Evolutionary conservation across 1,284 basidiomycete genomes (phyloP), one percentile per base, ranked within the genome.

Genomic region (Termitomyces sp.): DNA sequence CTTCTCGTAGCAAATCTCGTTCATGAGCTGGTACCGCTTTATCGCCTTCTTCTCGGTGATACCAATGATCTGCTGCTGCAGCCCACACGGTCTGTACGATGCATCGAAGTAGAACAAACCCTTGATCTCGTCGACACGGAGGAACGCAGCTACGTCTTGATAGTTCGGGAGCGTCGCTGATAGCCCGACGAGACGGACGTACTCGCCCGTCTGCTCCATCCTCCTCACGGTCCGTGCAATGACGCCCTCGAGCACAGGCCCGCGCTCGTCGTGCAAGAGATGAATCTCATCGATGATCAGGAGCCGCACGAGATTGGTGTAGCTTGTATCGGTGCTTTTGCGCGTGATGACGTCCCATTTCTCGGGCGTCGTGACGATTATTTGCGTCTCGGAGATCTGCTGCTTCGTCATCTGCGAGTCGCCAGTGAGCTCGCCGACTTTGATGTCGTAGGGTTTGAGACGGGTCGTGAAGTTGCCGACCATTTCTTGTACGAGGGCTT

Each of bases 311-410:
- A 99, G 86, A 68, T 98, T 99, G 53, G 95, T 98, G 72, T 98
- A 99, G 60, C 88, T 92, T 17, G 93, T 95, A 66, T 99, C 97
- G 6, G 94, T 96, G 63, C 88, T 92, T 77, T 99, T 99, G 61
- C 97, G 90, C 28, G 94, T 98, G 70, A 99, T 97, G 63, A 98
- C 95, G 65, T 99, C 97, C 94, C 94, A 99, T 72, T 99, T 99
- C 74, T 99, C 97, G 0, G 97, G 97, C 0, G 97, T 99, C 0
- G 96, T 98, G 61, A 99, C 95, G 68, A 99, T 98, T 66, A 99
- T 93, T 69, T 99, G 96, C 0, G 97, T 98, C 69, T 97, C 93
- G 3, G 94, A 76, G 58, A 99, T 98, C 70, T 99, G 96, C 61
- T 94, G 88, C 72, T 99, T 99, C 57, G 96, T 99, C 81, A 99